phyloP scores from a whole-genome alignment of 2,329 filamentous ascomycete genomes.

The Fusarium camptoceras region DNA sequence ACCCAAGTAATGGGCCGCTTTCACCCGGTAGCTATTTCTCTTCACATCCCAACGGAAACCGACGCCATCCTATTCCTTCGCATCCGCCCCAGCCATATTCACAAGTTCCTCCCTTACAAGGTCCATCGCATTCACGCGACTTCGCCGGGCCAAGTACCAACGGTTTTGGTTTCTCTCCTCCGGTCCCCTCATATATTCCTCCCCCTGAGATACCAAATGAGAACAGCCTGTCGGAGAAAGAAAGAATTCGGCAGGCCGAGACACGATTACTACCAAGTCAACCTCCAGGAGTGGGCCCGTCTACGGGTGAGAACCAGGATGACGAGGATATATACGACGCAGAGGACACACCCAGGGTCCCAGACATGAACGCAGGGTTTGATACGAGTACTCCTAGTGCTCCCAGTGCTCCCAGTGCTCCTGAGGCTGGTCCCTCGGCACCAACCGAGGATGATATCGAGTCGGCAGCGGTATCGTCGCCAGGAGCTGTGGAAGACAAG shows the following conservation, averaged over 20 bases:
- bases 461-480: slow-evolving; percentile 47
- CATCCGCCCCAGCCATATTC: slow-evolving; percentile 51
- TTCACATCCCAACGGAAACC: slow-evolving; percentile 52
- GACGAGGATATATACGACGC: slow-evolving; percentile 65
- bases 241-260: slow-evolving; percentile 81
- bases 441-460: slow-evolving; percentile 61
- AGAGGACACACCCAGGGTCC: slow-evolving; percentile 53
- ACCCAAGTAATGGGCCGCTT: slow-evolving; percentile 31
- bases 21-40: slow-evolving; percentile 45
- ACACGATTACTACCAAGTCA: slow-evolving; percentile 83
- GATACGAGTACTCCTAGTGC: slow-evolving; percentile 19
- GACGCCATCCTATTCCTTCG: slow-evolving; percentile 46
- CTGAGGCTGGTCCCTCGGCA: slow-evolving; percentile 53
- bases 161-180: slow-evolving; percentile 30
- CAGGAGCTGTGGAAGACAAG: slow-evolving; percentile 73
- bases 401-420: slow-evolving; percentile 15
- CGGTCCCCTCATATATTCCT: slow-evolving; percentile 63
- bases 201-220: slow-evolving; percentile 71
- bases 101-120: slow-evolving; percentile 42
- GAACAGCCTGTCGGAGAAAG: slow-evolving; percentile 80
- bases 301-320: slow-evolving; percentile 28
- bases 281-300: slow-evolving; percentile 59
- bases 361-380: slow-evolving; percentile 24
- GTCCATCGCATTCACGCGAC: slow-evolving; percentile 22
- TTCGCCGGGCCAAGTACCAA: slow-evolving; percentile 25